Conservation (phyloP, 1,284 basidiomycete species). For the Fistulina hepatica region DNA sequence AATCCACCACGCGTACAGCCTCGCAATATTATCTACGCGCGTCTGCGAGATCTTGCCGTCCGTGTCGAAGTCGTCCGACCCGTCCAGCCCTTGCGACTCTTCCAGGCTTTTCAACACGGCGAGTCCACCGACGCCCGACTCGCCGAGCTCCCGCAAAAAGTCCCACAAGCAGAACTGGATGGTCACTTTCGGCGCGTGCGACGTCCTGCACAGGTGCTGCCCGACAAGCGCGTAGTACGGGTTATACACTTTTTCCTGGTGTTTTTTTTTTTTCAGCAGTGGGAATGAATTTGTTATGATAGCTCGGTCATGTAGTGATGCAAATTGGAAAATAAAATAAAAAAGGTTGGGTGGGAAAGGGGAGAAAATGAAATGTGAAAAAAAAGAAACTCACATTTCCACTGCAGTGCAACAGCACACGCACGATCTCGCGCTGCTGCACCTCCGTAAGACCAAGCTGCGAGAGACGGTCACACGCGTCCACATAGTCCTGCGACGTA, state of each 20-base stretch:
- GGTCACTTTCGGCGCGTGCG: conserved; percentile 83
- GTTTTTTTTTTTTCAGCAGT: too few species aligned
- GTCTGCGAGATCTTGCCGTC: conserved; percentile 50
- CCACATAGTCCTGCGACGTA: conserved; percentile 70
- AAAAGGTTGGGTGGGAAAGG: conserved; percentile 3
- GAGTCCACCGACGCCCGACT: conserved; percentile 71
- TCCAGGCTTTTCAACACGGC: conserved; percentile 57
- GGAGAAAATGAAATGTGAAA: too few species aligned
- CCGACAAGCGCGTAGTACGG: conserved; percentile 90
- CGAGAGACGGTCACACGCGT: conserved; percentile 81
- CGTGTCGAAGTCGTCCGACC: conserved; percentile 29
- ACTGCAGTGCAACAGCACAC: conserved; percentile 88
- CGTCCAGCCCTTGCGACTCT: conserved; percentile 40
- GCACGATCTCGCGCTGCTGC: conserved; percentile 90
- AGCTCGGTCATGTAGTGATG: too few species aligned
- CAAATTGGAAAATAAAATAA: too few species aligned
- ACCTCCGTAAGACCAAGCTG: conserved; percentile 80
- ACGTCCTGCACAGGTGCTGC: conserved; percentile 61
- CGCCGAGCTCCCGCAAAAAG: conserved; percentile 86
- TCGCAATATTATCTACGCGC: conserved; percentile 50
- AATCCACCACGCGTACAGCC: conserved; percentile 75
- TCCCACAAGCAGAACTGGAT: conserved; percentile 98
- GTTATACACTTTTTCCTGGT: conserved; percentile 84
- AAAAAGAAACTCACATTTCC: conserved; percentile 61
- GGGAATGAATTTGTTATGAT: too few species aligned